Conservation (phyloP, 345 rosid genomes). For the Citrus reticulata region DNA sequence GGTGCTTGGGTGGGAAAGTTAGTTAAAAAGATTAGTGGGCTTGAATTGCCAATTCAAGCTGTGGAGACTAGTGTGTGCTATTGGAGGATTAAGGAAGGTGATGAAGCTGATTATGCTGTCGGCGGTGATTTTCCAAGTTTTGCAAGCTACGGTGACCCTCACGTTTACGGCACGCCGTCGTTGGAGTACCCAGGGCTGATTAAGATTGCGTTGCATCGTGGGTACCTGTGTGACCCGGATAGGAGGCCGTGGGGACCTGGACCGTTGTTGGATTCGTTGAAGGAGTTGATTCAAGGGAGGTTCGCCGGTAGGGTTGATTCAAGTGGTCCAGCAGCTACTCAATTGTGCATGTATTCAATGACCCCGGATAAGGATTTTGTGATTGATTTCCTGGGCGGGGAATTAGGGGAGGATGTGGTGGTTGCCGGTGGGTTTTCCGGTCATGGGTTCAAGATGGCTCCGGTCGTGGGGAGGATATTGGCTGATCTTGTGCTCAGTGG, state of each 20-base stretch:
- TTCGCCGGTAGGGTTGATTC: constrained; percentile 66
- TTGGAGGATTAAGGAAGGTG: constrained; percentile 77
- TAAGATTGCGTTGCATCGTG: constrained; percentile 61
- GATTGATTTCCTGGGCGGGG: constrained; percentile 76
- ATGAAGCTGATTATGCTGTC: constrained; percentile 42
- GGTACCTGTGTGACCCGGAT: constrained; percentile 69
- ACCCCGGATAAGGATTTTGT: constrained; percentile 86
- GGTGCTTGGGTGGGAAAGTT: constrained; percentile 83
- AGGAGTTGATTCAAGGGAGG: constrained; percentile 55
- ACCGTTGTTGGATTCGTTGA: constrained; percentile 27
- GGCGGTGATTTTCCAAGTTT: constrained; percentile 69
- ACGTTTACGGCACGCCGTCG: constrained; percentile 76
- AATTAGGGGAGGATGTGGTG: constrained; percentile 72
- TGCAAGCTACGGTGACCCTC: constrained; percentile 55
- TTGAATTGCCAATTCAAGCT: constrained; percentile 56
- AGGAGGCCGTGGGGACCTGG: constrained; percentile 81
- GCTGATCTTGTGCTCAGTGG: constrained; percentile 58
- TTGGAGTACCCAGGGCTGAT: constrained; percentile 81
- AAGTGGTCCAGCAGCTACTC: constrained; percentile 51
- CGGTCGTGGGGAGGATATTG: constrained; percentile 61
- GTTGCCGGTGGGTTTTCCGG: constrained; percentile 80
- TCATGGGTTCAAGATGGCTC: constrained; percentile 96
- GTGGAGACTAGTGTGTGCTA: constrained; percentile 60
- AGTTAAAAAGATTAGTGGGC: constrained; percentile 42
- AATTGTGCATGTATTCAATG: constrained; percentile 76